Conservation (phyloP, 1,284 basidiomycete genomes). For the Cutaneotrichosporon spelunceum region DNA sequence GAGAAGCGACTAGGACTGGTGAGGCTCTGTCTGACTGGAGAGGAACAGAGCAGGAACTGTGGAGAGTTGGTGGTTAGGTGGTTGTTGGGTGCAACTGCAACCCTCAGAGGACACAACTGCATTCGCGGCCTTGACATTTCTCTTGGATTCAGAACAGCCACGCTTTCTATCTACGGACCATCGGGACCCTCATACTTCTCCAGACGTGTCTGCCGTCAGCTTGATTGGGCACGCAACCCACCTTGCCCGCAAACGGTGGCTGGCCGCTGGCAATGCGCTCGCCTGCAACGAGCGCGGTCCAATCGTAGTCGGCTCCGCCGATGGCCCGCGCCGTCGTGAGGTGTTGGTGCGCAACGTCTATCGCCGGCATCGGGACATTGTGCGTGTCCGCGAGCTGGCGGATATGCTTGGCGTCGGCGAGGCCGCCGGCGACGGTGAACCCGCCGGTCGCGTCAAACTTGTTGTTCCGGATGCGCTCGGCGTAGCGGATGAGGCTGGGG, state of each 20-base stretch:
- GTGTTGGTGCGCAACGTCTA: constrained; percentile 72
- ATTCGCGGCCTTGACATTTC: neutral
- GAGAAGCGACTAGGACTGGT: too few species aligned
- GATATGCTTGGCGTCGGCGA: constrained; percentile 68
- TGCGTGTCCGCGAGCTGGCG: constrained; percentile 56
- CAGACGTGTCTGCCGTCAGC: constrained; percentile 13
- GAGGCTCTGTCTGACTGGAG: too few species aligned
- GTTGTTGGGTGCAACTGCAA: too few species aligned
- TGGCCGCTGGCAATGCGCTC: constrained; percentile 51
- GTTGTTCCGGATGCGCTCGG: constrained; percentile 51
- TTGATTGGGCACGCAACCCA: constrained; percentile 20
- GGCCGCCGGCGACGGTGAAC: constrained; percentile 84
- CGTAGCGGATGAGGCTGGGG: constrained; percentile 31
- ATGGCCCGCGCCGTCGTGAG: constrained; percentile 70
- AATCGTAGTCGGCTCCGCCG: constrained; percentile 50
- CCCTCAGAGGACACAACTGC: neutral
- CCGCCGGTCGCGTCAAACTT: constrained; percentile 72
- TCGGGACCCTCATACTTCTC: constrained; percentile 21
- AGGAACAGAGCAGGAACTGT: neutral
- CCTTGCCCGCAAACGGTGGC: constrained; percentile 47
- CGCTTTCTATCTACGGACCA: too few species aligned
- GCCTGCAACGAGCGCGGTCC: constrained; percentile 51
- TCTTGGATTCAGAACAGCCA: neutral
- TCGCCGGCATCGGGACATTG: constrained; percentile 74
- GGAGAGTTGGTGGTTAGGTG: neutral